phyloP scores from a whole-genome alignment of 1,284 basidiomycete genomes.

The Rhodotorula sp. region DNA sequence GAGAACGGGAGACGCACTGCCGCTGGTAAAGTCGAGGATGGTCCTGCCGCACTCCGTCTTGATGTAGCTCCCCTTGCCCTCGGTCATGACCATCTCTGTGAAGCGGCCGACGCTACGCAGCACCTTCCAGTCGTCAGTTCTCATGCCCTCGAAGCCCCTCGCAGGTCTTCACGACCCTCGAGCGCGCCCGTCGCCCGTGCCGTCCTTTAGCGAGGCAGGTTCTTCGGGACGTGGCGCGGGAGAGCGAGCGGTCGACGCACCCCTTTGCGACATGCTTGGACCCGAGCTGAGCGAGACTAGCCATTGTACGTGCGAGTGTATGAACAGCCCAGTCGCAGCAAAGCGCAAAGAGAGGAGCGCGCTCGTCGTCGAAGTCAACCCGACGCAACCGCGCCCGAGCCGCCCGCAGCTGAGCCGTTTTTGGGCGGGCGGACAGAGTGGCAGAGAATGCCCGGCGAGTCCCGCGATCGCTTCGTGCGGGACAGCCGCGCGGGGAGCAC shows the following conservation, averaged over 20 bases:
- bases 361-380: no score
- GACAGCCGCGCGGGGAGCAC: no score
- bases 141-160: no score
- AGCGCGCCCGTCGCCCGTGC: not conserved
- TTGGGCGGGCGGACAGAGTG: no score
- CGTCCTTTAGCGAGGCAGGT: no score
- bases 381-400: no score
- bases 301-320: not conserved
- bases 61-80: slow-evolving; percentile 58
- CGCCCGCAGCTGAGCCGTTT: no score
- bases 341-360: no score
- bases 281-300: slow-evolving; percentile 18
- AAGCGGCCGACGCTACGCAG: slow-evolving; percentile 60
- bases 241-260: not conserved
- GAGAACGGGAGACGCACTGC: slow-evolving; percentile 52
- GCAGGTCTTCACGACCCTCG: no score
- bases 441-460: no score
- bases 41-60: slow-evolving; percentile 60
- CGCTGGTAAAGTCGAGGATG: slow-evolving; percentile 78
- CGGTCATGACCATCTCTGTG: slow-evolving; percentile 69
- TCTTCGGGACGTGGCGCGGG: not conserved
- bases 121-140: not conserved
- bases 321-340: no score
- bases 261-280: slow-evolving; percentile 35
- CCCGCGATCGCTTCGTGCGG: no score